Evolutionary conservation across 2,329 filamentous ascomycete species (phyloP), one percentile per base, ranked within the genome.

Genomic region (Curvularia verruculosa): DNA sequence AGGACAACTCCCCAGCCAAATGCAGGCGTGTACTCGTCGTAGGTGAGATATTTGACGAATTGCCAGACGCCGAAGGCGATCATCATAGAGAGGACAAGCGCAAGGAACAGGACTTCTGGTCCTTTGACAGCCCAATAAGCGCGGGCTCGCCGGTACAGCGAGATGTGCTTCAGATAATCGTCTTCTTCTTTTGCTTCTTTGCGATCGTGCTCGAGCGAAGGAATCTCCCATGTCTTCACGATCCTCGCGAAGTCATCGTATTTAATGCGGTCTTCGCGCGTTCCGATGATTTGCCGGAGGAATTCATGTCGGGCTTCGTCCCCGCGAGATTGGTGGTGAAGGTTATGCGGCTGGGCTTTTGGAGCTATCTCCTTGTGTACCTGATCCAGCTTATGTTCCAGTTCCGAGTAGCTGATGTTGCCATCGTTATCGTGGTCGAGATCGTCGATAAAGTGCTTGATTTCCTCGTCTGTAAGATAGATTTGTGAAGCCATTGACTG

Each of bases 121-220:
- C 83, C 84, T 50, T 83, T 78, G 1, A 86, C 83, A 13, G 82
- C 81, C 82, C 83, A 85, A 64, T 82, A 84, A 0, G 84, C 81
- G 21, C 82, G 77, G 2, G 81, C 56, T 24, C 79, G 76, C 55
- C 83, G 77, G 67, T 77, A 80, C 1, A 78, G 68, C 0, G 80
- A 74, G 54, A 85, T 75, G 0, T 76, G 73, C 43, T 77, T 78
- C 61, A 83, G 66, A 58, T 83, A 82, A 9, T 79, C 75, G 49
- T 80, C 75, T 18, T 82, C 78, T 5, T 83, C 77, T 21, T 81
- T 73, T 18, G 80, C 78, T 29, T 81, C 78, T 52, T 80, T 78
- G 60, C 79, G 79, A 36, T 81, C 80, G 54, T 82, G 78, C 43
- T 81, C 74, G 28, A 82, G 65, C 0, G 80, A 81, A 0, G 82